Evolutionary conservation across 257 asterid species (phyloP), one percentile per base, ranked within the genome.

Genomic region (Solanum commersonii): DNA sequence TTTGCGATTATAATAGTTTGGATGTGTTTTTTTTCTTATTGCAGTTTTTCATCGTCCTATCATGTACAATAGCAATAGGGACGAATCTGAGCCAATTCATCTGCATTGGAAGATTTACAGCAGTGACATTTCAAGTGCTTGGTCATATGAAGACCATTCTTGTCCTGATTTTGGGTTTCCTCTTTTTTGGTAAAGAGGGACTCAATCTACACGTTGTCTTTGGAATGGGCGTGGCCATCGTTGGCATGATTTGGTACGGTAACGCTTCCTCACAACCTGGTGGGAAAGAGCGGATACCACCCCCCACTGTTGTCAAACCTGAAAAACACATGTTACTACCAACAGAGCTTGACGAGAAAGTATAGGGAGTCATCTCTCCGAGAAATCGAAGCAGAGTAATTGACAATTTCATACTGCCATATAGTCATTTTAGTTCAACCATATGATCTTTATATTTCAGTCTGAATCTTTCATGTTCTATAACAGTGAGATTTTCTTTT

Each of bases 71-170:
- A n/a, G 97, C 97, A 4, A 90, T 96, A 27, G 96, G 96, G 85
- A 94, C 96, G 79, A 95, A 96, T 88, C 95, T 96, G 11, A 95
- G 98, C 92, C 98, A 95, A 83, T 96, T 95, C 92, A 95, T 95
- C 90, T 95, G 98, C 96, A 94, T 95, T 3, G 97, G 97, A 56
- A 89, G 98, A 95, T 95, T 96, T 91, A 90, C 98, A n/a, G 97
- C 98, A 10, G 98, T 95, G 60, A 83, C 98, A 16, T 96, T 94
- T 85, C 98, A 95, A 91, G 98, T 96, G 68, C 91, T 96, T 35
- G 98, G 98, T 68, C 98, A 96, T 86, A 94, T 95, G 96, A 95
- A 96, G 93, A 94, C 98, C 49, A 92, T 95, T 73, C 93, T 96
- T 34, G 96, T 95, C 84, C 88, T 95, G 89, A 90, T 88, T n/a